phyloP scores from a whole-genome alignment of 768 basidiomycete species.

The Kwoniella dendrophila region DNA sequence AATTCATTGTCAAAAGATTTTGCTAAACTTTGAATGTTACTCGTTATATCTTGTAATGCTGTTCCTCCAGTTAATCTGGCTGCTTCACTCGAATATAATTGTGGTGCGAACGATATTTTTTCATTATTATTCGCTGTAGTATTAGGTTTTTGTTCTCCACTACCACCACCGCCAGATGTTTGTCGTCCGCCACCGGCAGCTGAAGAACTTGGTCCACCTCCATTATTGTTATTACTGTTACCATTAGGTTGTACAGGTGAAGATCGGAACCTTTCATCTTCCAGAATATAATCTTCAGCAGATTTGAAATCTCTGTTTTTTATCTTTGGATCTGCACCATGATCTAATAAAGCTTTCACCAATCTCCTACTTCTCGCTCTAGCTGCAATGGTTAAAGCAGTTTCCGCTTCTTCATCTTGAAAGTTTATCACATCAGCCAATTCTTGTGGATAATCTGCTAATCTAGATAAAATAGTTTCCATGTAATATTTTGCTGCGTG shows the following conservation, averaged over 20 bases:
- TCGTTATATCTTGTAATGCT: conserved; percentile 79
- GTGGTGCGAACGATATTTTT: conserved; percentile 57
- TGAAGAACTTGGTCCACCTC: conserved; percentile 3
- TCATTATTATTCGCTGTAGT: conserved; percentile 1
- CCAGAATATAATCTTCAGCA: conserved; percentile 97
- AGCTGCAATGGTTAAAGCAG: conserved; percentile 93
- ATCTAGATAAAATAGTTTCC: conserved; percentile 86
- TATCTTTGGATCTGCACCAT: conserved; percentile 94
- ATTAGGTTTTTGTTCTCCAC: neutral
- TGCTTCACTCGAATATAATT: conserved; percentile 79
- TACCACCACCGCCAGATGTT: conserved; percentile 15
- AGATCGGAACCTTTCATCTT: conserved; percentile 94
- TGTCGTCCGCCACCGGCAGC: too few relatives aligned
- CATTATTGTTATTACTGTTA: conserved; percentile 7
- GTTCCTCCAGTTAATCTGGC: conserved; percentile 84
- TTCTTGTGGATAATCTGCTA: conserved; percentile 92
- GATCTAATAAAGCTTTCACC: conserved; percentile 91
- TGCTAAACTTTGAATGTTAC: conserved; percentile 84
- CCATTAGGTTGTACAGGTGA: conserved; percentile 68
- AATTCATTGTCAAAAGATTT: conserved; percentile 89
- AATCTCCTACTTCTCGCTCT: conserved; percentile 92
- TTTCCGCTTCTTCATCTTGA: conserved; percentile 98
- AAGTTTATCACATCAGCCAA: conserved; percentile 98
- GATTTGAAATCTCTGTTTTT: conserved; percentile 92
- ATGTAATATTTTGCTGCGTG: conserved; percentile 98